Percentiles rank a stretch among this genome's conserved stretches.
Conservation (phyloP, 73 alveolate genomes). For the Stentor coeruleus region DNA sequence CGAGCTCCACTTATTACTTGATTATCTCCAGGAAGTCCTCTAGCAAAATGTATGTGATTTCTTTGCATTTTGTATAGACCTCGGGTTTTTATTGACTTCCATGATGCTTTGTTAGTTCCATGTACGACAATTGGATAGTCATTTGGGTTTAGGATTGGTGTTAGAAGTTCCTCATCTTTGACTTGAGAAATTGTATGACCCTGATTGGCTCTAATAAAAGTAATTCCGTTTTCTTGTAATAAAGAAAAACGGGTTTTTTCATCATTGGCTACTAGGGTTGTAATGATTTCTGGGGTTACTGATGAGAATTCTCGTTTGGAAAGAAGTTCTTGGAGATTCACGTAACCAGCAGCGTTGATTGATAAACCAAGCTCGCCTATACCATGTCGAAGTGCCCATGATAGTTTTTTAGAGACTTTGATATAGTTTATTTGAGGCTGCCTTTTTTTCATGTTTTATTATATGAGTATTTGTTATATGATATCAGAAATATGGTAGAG, state of each 20-base stretch:
- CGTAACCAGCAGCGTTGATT: conserved; percentile 72
- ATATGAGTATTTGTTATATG: too few species aligned
- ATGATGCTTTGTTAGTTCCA: conserved; percentile 62
- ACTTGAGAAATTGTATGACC: conserved; percentile 74
- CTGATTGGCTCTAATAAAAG: conserved; percentile 67
- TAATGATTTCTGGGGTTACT: conserved; percentile 31
- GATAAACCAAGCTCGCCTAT: conserved; percentile 64
- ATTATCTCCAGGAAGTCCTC: conserved; percentile 65
- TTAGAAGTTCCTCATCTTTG: conserved; percentile 65
- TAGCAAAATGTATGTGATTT: conserved; percentile 77
- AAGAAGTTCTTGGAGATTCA: conserved; percentile 48
- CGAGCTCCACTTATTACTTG: conserved; percentile 88
- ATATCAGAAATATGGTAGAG: too few species aligned
- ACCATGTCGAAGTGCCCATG: conserved; percentile 72
- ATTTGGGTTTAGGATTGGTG: conserved; percentile 32
- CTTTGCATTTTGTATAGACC: conserved; percentile 77
- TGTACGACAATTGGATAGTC: conserved; percentile 51
- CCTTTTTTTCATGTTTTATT: too few species aligned
- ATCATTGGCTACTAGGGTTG: conserved; percentile 52
- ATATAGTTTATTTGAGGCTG: not conserved
- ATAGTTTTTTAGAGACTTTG: conserved; percentile 46
- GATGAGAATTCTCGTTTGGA: conserved; percentile 20
- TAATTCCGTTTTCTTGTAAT: conserved; percentile 42
- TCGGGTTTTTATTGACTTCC: conserved; percentile 47
- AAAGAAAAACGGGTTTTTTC: conserved; percentile 72